phyloP scores from a whole-genome alignment of 1,284 basidiomycete genomes.

The Limonomyces culmigenus region DNA sequence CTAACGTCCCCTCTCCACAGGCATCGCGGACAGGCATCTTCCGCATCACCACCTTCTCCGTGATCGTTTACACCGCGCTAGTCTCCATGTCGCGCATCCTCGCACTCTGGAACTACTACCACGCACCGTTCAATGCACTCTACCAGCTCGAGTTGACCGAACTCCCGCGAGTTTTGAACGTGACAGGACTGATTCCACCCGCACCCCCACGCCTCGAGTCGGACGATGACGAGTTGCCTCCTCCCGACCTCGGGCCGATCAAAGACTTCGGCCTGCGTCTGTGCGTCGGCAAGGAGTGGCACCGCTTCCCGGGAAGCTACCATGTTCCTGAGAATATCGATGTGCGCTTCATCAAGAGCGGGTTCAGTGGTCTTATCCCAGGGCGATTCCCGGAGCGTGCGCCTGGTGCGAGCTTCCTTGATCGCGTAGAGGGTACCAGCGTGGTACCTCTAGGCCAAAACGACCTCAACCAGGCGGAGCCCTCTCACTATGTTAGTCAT shows the following conservation, averaged over 20 bases:
- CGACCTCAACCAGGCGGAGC: slow-evolving; percentile 74
- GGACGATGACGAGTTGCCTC: slow-evolving; percentile 34
- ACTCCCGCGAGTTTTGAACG: slow-evolving; percentile 65
- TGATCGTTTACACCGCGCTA: slow-evolving; percentile 46
- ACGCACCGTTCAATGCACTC: slow-evolving; percentile 68
- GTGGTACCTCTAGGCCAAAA: slow-evolving; percentile 59
- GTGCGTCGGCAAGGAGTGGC: slow-evolving; percentile 92
- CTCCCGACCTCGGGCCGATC: slow-evolving; percentile 57
- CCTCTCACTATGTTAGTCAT: slow-evolving; percentile 65
- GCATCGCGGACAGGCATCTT: slow-evolving; percentile 67
- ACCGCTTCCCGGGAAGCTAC: slow-evolving; percentile 86
- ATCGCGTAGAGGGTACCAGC: slow-evolving; percentile 55
- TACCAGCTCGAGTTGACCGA: slow-evolving; percentile 65
- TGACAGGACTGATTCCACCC: slow-evolving; percentile 41
- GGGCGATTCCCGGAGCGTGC: slow-evolving; percentile 43
- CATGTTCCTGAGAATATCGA: slow-evolving; percentile 72
- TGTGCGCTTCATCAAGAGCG: slow-evolving; percentile 79
- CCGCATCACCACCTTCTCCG: slow-evolving; percentile 53
- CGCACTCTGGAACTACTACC: slow-evolving; percentile 80
- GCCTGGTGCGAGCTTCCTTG: slow-evolving; percentile 15
- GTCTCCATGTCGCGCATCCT: slow-evolving; percentile 69
- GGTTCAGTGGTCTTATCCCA: slow-evolving; percentile 81
- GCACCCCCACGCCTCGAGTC: slow-evolving; percentile 13
- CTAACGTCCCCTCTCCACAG: slow-evolving; percentile 19
- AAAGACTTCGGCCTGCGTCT: slow-evolving; percentile 60